Conservation (phyloP, 345 rosid genomes). For the Melaleuca alternifolia region DNA sequence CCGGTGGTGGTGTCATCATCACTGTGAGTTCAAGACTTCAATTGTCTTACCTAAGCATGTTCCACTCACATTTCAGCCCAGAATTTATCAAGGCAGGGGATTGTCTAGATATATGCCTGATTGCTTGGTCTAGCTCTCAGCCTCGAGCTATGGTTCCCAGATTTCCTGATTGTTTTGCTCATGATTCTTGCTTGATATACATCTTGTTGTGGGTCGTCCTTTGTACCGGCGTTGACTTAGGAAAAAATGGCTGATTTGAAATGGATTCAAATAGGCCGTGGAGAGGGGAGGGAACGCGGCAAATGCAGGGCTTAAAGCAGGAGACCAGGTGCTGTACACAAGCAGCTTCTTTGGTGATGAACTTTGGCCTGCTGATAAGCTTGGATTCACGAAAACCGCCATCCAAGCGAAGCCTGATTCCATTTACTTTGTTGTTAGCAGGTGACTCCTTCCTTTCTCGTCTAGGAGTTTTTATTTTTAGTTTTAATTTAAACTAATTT, state of each 20-base stretch:
- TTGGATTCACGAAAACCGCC: constrained; percentile 96
- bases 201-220: neutral
- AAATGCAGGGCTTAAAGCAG: constrained; percentile 78
- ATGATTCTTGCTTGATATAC: neutral
- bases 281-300: constrained; percentile 97
- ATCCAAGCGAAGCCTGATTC: constrained; percentile 97
- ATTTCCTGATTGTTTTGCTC: neutral
- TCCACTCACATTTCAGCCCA: neutral
- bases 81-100: neutral
- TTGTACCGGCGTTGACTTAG: neutral
- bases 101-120: neutral
- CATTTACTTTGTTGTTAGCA: constrained; percentile 90
- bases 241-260: neutral
- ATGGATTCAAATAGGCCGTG: constrained; percentile 40
- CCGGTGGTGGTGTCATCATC: constrained; percentile 87
- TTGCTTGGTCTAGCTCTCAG: neutral
- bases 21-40: constrained; percentile 37
- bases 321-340: constrained; percentile 92
- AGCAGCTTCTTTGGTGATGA: constrained; percentile 99
- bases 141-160: neutral
- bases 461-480: neutral
- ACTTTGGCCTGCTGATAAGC: constrained; percentile 98
- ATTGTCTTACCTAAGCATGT: neutral
- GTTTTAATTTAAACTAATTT: neutral
- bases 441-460: constrained; percentile 22